Evolutionary conservation across 768 basidiomycete genomes (phyloP).

Genomic region (Boletus subcaerulescens): DNA sequence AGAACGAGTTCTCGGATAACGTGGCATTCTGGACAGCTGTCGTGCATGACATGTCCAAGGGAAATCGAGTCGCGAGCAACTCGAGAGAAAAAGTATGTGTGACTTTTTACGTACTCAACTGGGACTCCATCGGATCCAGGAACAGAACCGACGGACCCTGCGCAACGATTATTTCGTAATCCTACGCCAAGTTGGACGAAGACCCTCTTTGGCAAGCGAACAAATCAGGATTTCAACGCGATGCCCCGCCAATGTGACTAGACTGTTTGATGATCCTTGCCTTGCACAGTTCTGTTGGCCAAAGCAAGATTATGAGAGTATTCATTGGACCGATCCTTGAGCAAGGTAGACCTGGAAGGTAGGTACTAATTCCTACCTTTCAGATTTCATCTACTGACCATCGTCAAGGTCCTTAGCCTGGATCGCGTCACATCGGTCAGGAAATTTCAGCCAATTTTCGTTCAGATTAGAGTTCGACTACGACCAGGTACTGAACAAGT

Average conservation of each 20-base stretch:
- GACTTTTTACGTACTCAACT: not conserved
- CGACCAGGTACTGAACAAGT: not conserved
- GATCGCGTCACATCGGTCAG: conserved; percentile 42
- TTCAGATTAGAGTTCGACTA: conserved; percentile 52
- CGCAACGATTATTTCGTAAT: not conserved
- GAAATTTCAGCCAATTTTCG: conserved; percentile 59
- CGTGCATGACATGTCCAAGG: not conserved
- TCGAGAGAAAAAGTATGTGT: not conserved
- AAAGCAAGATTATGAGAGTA: conserved; percentile 49
- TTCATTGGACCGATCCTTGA: conserved; percentile 52
- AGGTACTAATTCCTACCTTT: conserved; percentile 18
- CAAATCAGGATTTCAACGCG: not conserved
- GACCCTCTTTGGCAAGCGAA: conserved; percentile 4
- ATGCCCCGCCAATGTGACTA: conserved; percentile 44
- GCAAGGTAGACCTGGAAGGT: conserved; percentile 58
- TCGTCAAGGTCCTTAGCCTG: too few species aligned
- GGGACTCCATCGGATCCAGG: too few species aligned
- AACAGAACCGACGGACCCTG: not conserved
- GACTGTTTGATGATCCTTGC: conserved; percentile 48
- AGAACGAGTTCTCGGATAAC: not conserved
- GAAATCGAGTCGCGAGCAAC: not conserved
- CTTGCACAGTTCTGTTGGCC: conserved; percentile 38
- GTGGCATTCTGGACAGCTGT: not conserved
- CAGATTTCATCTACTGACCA: too few species aligned
- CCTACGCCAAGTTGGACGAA: not conserved